Base-by-base conservation (phyloP, 768 basidiomycete genomes). In the Galerina marginata region DNA sequence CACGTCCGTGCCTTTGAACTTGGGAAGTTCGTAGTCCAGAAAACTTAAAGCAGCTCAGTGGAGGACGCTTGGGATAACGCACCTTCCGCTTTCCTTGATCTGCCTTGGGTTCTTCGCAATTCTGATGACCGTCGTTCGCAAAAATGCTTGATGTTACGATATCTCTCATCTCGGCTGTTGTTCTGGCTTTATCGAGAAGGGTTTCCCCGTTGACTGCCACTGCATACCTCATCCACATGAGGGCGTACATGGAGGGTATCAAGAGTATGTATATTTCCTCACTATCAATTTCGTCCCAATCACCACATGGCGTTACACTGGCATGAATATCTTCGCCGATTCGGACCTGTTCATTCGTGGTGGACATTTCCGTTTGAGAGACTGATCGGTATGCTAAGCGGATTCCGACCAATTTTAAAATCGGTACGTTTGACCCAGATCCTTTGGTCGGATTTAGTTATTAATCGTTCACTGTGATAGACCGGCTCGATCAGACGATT, bases 281-380 rank as follows among this genome's bases (percentile, higher is more conserved):
- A 59, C 2, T 64, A 68, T 11, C n/a, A 11, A 0, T 56, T 68
- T 40, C 23, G 50, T 7, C 73, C 69, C 1, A 75, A 76, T 44
- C 72, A 78, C 52, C 76, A 79, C 50, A 51, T 67, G 29, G 63
- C 72, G 1, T 53, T 77, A 6, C 78, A 79, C 43, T 51, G 75
- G 1, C 33, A 61, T 2, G 59, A 67, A 2, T 74, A 70, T 49
- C 49, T 77, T 1, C 11, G 11, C 0, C 26, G 56, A 6, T 77
- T 71, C 56, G 75, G 79, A 0, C 77, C 76, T 68, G 73, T 58
- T 29, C 47, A 56, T 29, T 65, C 66, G 0, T 77, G 74, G 75
- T 74, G 77, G 69, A 69, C 71, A 46, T 78, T 75, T 53, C 47
- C 60, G 6, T 56, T 61, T 11, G 60, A 61, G 33, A 11, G 54